Percentiles rank a stretch among this genome's conserved stretches.
These are phyloP conservation scores for Juncus inflexus DNA, from an alignment of 176 grass and related monocot species.

Conservation along the genomic window DNA sequence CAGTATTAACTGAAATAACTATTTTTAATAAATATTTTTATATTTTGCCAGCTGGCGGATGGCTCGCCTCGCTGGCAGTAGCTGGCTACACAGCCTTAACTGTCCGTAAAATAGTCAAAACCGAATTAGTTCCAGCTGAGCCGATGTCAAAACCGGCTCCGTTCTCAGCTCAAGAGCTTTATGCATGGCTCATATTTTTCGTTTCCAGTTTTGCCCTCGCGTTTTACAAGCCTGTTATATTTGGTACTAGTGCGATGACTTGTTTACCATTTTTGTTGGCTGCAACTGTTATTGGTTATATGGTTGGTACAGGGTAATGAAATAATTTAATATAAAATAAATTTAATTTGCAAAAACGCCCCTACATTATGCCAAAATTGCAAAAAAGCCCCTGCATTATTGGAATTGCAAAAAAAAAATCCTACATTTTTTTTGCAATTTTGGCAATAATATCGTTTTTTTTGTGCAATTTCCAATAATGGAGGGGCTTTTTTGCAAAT, in stretches of 20 bases:
- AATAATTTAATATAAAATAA: neutral
- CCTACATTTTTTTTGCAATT: no score
- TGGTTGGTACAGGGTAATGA: conserved; percentile 91
- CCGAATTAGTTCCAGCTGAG: conserved; percentile 71
- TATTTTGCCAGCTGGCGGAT: conserved; percentile 48
- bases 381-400: no score
- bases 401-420: no score
- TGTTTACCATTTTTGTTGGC: conserved; percentile 82
- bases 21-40: neutral
- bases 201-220: conserved; percentile 52
- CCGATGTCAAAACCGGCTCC: conserved; percentile 70
- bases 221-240: conserved; percentile 36
- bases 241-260: conserved; percentile 70
- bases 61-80: conserved; percentile 66
- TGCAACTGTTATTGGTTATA: conserved; percentile 79
- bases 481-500: no score
- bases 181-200: conserved; percentile 56
- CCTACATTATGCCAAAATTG: no score
- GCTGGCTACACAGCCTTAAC: conserved; percentile 67
- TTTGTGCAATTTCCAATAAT: no score
- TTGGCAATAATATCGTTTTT: no score
- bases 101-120: conserved; percentile 71
- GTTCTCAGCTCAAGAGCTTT: conserved; percentile 45
- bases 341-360: no score
- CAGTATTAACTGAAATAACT: no score